Evolutionary conservation across 257 asterid species (phyloP), one percentile per base, ranked within the genome.

Genomic region (Dorcoceras hygrometricum): DNA sequence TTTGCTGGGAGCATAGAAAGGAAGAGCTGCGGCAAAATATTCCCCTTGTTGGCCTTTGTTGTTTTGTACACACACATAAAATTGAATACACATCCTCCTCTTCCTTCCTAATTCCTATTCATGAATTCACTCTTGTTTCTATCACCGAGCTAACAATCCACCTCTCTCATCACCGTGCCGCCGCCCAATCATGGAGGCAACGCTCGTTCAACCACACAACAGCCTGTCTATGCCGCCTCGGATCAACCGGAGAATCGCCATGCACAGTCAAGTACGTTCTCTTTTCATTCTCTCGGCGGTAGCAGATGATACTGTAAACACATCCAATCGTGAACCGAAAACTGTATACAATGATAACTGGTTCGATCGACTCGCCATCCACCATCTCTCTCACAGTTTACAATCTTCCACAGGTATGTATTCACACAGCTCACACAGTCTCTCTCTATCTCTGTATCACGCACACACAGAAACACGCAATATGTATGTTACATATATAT

Each of bases 361-460:
- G 83, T 87, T 80, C 39, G 94, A 89, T 57, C 89, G 73, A 23
- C 71, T 82, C 26, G 97, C 96, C 75, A 89, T 89, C 68, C 81
- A 82, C 31, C 88, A 92, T 70, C 90, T 89, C 76, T 89, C 96
- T 36, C 63, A 71, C 7, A 81, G 82, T 63, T 51, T 89, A 54
- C 97, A 86, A 81, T 73, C 87, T 64, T 43, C 83, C 46, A 71
- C 90, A 75, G 90, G 94, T 16, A 3, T 80, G 61, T 19, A 2
- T 80, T 66, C 64, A n/a, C 46, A 18, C 26, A 19, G 19, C 11
- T n/a, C n/a, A n/a, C n/a, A n/a, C n/a, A n/a, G n/a, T n/a, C n/a
- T n/a, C n/a, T n/a, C n/a, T n/a, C n/a, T n/a, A n/a, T 5, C 51
- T 32, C 7, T 25, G 1, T 65, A 12, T 31, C 51, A 54, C 51